Percentiles rank a stretch among this genome's conserved stretches.
phyloP scores from a whole-genome alignment of 306 rosid genomes.

The Casuarina glauca region DNA sequence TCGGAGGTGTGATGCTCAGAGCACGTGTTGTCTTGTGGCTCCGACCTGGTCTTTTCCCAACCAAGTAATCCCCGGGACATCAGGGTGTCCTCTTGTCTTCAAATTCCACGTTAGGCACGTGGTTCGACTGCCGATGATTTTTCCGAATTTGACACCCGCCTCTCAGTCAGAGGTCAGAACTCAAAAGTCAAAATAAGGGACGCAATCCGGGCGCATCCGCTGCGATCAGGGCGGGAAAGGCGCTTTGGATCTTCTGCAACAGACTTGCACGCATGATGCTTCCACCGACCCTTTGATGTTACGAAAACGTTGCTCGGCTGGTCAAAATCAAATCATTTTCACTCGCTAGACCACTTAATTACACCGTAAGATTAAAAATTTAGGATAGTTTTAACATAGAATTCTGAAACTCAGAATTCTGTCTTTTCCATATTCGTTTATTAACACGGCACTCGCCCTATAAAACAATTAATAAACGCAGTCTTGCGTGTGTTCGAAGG shows the following conservation, averaged over 20 bases:
- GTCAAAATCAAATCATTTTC: too few species aligned
- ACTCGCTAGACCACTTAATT: too few species aligned
- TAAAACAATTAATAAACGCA: too few species aligned
- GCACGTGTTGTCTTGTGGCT: slow-evolving; percentile 5
- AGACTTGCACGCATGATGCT: not conserved
- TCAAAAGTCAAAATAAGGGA: not conserved
- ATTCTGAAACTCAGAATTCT: too few species aligned
- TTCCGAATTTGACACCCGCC: not conserved
- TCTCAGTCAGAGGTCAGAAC: not conserved
- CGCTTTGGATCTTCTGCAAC: not conserved
- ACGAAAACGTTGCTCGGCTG: too few species aligned
- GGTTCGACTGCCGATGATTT: not conserved
- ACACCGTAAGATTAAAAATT: too few species aligned
- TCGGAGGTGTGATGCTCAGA: not conserved
- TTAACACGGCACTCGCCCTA: not conserved
- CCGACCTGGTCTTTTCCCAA: not conserved
- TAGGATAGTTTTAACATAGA: too few species aligned
- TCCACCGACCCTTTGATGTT: too few species aligned
- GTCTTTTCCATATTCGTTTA: not conserved
- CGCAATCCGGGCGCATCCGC: too few species aligned
- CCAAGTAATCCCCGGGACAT: slow-evolving; percentile 1
- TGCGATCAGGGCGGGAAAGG: too few species aligned
- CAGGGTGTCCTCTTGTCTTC: not conserved
- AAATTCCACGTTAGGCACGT: not conserved
- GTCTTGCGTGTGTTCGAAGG: not conserved